These are phyloP conservation scores for Penicillium freii DNA, from an alignment of 2,329 filamentous ascomycete genomes.

Conservation along the genomic window DNA sequence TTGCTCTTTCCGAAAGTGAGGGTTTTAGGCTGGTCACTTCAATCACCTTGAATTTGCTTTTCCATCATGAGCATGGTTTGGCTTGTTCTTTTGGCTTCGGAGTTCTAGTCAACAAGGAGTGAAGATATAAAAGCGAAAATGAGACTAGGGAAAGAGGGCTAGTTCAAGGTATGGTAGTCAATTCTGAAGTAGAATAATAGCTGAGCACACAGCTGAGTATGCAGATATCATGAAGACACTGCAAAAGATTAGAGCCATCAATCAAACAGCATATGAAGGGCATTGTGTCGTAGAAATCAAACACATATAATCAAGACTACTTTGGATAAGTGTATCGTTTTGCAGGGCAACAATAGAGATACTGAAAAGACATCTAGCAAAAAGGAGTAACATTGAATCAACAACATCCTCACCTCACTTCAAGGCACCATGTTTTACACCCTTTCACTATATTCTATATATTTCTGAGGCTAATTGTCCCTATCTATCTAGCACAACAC, in stretches of 20 bases:
- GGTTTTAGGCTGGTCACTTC: not conserved
- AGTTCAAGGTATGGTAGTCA: not conserved
- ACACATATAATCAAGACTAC: not conserved
- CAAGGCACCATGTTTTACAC: not conserved
- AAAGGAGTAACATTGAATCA: not conserved
- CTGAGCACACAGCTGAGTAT: not conserved
- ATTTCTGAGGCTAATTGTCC: not conserved
- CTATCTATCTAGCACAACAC: not conserved
- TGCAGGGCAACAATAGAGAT: not conserved
- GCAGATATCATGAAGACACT: not conserved
- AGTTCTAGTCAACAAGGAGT: not conserved
- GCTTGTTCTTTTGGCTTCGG: not conserved
- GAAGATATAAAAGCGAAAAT: too few species aligned
- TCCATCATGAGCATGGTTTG: not conserved
- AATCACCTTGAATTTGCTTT: not conserved
- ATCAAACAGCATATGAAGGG: not conserved
- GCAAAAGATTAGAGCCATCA: not conserved
- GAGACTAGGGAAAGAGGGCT: not conserved
- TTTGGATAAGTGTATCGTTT: not conserved
- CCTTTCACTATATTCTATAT: not conserved
- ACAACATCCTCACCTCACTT: not conserved
- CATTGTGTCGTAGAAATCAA: not conserved
- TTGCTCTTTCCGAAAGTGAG: not conserved
- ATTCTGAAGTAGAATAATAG: not conserved
- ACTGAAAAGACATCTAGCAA: not conserved